These are phyloP conservation scores for Cafeteria roenbergensis DNA, from an alignment of 108 stramenopile species.

Conservation along the genomic window DNA sequence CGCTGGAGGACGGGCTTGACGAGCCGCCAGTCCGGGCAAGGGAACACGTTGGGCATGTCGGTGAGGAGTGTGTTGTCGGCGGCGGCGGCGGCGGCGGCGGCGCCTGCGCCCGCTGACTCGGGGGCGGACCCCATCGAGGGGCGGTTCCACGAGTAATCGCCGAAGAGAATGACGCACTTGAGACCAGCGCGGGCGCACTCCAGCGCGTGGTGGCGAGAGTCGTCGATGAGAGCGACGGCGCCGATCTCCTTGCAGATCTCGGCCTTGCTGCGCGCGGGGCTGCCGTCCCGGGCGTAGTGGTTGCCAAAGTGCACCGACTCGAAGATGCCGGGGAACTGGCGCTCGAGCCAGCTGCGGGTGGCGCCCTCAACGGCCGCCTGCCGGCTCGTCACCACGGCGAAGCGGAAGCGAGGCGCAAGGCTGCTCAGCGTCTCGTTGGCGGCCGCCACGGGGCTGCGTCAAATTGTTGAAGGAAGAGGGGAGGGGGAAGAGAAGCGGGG, in stretches of 20 bases:
- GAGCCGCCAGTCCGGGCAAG: neutral
- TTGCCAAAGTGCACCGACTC: constrained; percentile 35
- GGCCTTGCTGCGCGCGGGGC: constrained; percentile 24
- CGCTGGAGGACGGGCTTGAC: neutral
- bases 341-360: constrained; percentile 31
- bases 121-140: neutral
- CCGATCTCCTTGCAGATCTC: constrained; percentile 39
- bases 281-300: constrained; percentile 29
- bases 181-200: constrained; percentile 5
- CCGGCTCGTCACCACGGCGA: constrained; percentile 38
- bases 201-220: constrained; percentile 28
- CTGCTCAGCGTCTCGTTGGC: constrained; percentile 29
- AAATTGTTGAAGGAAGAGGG: too few species aligned
- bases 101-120: neutral
- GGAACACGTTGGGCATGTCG: neutral
- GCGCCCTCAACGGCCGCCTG: constrained; percentile 29
- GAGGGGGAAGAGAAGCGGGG: too few species aligned
- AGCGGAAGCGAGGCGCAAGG: constrained; percentile 11
- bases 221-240: constrained; percentile 41
- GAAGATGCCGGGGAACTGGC: constrained; percentile 34
- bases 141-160: constrained; percentile 20
- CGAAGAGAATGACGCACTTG: constrained; percentile 8
- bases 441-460: constrained; percentile 16
- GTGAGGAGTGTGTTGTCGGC: neutral
- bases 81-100: too few species aligned